Conservation (phyloP, 2,329 filamentous ascomycete genomes). For the Phaeomoniella chlamydospora region DNA sequence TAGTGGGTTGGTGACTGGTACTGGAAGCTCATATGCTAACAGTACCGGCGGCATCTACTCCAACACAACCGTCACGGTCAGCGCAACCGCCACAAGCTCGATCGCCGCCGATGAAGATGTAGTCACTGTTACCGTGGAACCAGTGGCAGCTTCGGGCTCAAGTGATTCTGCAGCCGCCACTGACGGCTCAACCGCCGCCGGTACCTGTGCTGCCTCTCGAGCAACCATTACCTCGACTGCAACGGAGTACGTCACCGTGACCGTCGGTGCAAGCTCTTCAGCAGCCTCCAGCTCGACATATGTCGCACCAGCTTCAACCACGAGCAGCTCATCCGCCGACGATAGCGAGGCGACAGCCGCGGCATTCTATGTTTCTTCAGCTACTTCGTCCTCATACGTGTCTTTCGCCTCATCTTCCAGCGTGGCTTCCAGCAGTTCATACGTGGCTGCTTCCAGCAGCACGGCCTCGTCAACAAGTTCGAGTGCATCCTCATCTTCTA, state of each 20-base stretch:
- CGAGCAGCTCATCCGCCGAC: constrained; percentile 2
- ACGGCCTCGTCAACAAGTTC: constrained; percentile 2
- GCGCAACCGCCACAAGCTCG: not conserved
- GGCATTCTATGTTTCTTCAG: constrained; percentile 1
- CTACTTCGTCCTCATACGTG: not conserved
- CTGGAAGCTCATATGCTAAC: constrained; percentile 6
- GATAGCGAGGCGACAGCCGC: constrained; percentile 2
- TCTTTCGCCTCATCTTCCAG: constrained; percentile 3
- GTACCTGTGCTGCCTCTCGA: constrained; percentile 3
- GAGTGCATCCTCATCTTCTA: constrained; percentile 6
- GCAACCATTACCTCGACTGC: constrained; percentile 4
- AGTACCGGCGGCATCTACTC: constrained; percentile 6
- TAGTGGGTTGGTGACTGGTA: constrained; percentile 4
- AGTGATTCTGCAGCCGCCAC: not conserved
- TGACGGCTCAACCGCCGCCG: constrained; percentile 2
- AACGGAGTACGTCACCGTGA: constrained; percentile 7
- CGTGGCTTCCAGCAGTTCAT: not conserved
- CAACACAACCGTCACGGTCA: constrained; percentile 10
- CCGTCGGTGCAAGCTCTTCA: constrained; percentile 1
- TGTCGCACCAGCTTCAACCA: constrained; percentile 2
- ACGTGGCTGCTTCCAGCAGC: not conserved
- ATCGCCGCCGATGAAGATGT: not conserved
- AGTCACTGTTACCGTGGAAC: not conserved
- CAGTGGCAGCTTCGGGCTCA: not conserved
- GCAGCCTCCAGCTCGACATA: constrained; percentile 2